Evolutionary conservation across 225 moss, liverwort and hornwort species (phyloP).

Genomic region (Marchantia paleacea): DNA sequence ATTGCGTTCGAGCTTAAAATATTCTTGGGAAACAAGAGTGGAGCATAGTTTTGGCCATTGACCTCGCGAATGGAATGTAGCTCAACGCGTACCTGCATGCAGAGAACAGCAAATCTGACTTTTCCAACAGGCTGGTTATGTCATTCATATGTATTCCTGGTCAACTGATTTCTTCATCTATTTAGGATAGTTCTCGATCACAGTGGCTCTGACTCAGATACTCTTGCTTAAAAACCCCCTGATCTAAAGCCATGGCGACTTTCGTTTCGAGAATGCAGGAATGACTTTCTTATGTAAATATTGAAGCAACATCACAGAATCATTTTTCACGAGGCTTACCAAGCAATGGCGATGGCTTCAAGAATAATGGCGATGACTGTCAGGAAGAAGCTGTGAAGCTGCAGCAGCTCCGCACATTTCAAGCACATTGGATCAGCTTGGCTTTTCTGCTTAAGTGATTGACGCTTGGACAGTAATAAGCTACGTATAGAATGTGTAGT

Average conservation of each 20-base stretch:
- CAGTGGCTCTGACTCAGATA: too few relatives aligned
- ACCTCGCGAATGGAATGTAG: slow-evolving; percentile 52
- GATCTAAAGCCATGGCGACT: too few relatives aligned
- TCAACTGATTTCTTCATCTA: too few relatives aligned
- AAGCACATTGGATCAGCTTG: neutral
- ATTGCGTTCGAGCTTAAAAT: slow-evolving; percentile 5
- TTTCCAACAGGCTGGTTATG: too few relatives aligned
- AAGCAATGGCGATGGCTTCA: slow-evolving; percentile 36
- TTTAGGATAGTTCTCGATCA: too few relatives aligned
- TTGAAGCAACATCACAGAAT: too few relatives aligned
- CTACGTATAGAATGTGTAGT: neutral
- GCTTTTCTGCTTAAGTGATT: too few relatives aligned
- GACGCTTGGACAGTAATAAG: too few relatives aligned
- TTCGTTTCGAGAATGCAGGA: too few relatives aligned
- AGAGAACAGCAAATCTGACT: neutral
- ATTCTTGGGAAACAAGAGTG: slow-evolving; percentile 37
- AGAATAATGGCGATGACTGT: slow-evolving; percentile 45
- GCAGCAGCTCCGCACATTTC: slow-evolving; percentile 2
- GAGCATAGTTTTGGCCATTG: slow-evolving; percentile 36
- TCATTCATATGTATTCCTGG: too few relatives aligned
- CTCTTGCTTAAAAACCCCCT: too few relatives aligned
- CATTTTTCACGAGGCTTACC: slow-evolving; percentile 26
- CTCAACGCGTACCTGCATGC: slow-evolving; percentile 47
- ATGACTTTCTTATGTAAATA: too few relatives aligned
- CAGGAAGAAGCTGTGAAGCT: slow-evolving; percentile 45